Conservation (phyloP, 371 early-diverging fungal genomes). For the Mortierella sp. region DNA sequence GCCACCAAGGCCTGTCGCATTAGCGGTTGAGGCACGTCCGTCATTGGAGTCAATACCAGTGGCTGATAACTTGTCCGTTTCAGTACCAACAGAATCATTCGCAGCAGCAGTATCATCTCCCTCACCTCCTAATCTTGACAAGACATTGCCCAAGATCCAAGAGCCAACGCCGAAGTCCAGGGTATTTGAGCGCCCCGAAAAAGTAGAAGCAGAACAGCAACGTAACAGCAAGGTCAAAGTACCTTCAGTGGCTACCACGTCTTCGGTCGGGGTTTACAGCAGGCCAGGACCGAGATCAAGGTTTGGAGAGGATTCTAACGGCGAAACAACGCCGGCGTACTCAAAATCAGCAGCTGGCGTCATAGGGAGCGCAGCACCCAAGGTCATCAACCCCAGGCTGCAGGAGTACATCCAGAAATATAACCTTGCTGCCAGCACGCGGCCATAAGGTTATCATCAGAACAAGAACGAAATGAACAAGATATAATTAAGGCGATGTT, state of each 20-base stretch:
- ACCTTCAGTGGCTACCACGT: background rate
- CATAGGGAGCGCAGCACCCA: constrained; percentile 10
- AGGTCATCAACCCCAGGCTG: constrained; percentile 42
- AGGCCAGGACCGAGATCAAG: constrained; percentile 10
- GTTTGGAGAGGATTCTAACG: constrained; percentile 1
- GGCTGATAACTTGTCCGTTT: background rate
- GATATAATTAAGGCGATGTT: too few relatives aligned
- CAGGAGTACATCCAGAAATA: constrained; percentile 54
- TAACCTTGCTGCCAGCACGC: constrained; percentile 39
- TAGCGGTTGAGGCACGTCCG: constrained; percentile 15
- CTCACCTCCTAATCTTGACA: constrained; percentile 34
- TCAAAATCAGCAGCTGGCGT: background rate
- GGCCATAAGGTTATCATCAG: background rate
- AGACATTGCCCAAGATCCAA: constrained; percentile 52
- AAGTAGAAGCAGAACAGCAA: background rate
- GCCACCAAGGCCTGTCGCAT: constrained; percentile 6
- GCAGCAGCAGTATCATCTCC: background rate
- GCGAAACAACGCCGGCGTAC: background rate
- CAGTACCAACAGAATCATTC: background rate
- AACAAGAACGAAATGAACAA: background rate
- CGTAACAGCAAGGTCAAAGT: background rate
- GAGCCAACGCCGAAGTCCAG: constrained; percentile 27
- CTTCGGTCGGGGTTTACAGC: background rate
- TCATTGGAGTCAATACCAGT: background rate
- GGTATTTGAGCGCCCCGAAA: constrained; percentile 29